Percentiles rank a stretch among this genome's conserved stretches.
These are phyloP conservation scores for Nakazawaea peltata DNA, from an alignment of 805 yeast genomes.

Conservation along the genomic window DNA sequence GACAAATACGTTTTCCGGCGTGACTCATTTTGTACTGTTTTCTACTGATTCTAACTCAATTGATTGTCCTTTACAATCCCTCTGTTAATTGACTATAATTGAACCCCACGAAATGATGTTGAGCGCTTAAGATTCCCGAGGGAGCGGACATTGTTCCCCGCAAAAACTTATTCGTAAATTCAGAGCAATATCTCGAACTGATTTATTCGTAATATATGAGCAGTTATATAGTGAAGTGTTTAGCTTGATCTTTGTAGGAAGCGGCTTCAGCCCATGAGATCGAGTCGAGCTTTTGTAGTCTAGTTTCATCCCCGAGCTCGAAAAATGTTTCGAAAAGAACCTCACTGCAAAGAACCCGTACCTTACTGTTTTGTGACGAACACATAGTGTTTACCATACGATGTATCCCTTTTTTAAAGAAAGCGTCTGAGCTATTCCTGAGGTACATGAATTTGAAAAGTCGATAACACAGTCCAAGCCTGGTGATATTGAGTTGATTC, in stretches of 20 bases:
- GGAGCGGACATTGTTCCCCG: too few species aligned
- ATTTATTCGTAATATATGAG: too few species aligned
- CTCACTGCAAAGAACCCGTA: slow-evolving; percentile 5
- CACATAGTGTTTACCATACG: slow-evolving; percentile 4
- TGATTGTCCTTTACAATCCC: neutral
- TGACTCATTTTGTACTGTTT: slow-evolving; percentile 12
- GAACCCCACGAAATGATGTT: too few species aligned
- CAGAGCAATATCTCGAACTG: too few species aligned
- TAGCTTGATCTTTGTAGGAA: too few species aligned
- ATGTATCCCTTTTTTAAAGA: slow-evolving; percentile 7
- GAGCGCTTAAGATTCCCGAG: too few species aligned
- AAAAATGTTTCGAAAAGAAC: slow-evolving; percentile 5
- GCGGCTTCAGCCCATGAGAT: slow-evolving; percentile 3
- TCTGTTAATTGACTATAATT: too few species aligned
- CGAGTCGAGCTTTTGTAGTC: slow-evolving; percentile 1
- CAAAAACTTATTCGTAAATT: too few species aligned
- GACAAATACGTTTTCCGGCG: slow-evolving; percentile 31
- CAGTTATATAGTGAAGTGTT: too few species aligned
- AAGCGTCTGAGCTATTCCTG: slow-evolving; percentile 6
- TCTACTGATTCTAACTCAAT: neutral
- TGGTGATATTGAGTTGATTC: slow-evolving; percentile 30
- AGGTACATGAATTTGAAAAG: slow-evolving; percentile 33
- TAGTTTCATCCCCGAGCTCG: neutral
- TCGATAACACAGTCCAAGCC: slow-evolving; percentile 32
- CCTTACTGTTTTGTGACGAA: neutral